These are phyloP conservation scores for Cyclotella cryptica DNA, from an alignment of 108 stramenopile genomes.

Conservation along the genomic window DNA sequence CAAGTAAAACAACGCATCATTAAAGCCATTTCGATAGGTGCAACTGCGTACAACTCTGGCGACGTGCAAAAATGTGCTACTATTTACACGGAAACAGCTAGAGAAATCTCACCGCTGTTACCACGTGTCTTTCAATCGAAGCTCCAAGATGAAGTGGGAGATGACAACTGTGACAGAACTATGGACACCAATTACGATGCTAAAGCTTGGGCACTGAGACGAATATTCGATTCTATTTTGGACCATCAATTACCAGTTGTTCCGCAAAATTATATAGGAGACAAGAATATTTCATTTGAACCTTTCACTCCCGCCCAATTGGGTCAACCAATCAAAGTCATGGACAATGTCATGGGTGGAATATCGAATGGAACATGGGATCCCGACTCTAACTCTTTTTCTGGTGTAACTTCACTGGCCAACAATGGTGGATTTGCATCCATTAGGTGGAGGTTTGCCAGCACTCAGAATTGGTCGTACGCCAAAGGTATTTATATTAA, in stretches of 20 bases:
- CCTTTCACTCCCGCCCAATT: conserved; percentile 46
- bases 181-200: conserved; percentile 30
- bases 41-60: conserved; percentile 65
- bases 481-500: conserved; percentile 61
- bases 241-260: conserved; percentile 54
- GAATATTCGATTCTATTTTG: conserved; percentile 55
- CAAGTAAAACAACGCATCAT: conserved; percentile 35
- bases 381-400: conserved; percentile 44
- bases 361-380: conserved; percentile 51
- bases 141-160: not conserved
- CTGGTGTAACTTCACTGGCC: conserved; percentile 50
- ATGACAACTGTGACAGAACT: conserved; percentile 7
- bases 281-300: conserved; percentile 27
- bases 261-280: conserved; percentile 7
- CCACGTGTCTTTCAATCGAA: conserved; percentile 36
- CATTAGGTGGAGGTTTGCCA: conserved; percentile 56
- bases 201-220: conserved; percentile 57
- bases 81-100: conserved; percentile 50
- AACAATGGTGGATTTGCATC: conserved; percentile 72
- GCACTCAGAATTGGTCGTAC: conserved; percentile 53
- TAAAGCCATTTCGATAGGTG: conserved; percentile 57
- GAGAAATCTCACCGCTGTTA: conserved; percentile 41
- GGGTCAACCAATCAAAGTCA: conserved; percentile 49
- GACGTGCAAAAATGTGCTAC: conserved; percentile 51
- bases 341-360: conserved; percentile 69